Conservation (phyloP, 2,329 filamentous ascomycete genomes). For the Fusarium kyushuense region DNA sequence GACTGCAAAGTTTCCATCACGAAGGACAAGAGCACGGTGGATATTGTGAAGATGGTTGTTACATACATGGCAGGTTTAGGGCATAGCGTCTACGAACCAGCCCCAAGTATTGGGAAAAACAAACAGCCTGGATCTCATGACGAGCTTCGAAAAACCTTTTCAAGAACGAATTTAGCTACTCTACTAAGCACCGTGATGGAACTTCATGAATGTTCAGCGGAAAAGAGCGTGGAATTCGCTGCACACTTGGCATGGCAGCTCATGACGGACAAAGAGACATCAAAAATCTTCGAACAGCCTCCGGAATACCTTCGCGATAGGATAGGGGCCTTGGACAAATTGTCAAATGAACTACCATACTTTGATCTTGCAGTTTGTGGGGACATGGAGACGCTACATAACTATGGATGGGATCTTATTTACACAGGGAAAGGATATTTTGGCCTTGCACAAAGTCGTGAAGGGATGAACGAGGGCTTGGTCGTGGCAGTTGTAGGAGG, state of each 20-base stretch:
- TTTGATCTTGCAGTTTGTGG: background rate
- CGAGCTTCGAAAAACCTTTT: fast-evolving
- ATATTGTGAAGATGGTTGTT: background rate
- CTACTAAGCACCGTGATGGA: fast-evolving
- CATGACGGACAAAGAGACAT: background rate
- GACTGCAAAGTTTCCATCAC: background rate
- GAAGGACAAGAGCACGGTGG: background rate
- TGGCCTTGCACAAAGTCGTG: background rate
- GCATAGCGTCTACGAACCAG: fast-evolving
- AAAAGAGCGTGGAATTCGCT: fast-evolving
- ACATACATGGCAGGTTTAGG: background rate
- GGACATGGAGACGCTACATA: background rate
- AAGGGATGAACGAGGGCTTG: fast-evolving
- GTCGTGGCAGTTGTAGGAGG: background rate
- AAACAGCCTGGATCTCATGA: background rate
- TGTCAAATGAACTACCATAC: fast-evolving
- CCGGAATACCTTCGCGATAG: background rate
- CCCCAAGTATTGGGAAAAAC: background rate
- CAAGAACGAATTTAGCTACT: background rate
- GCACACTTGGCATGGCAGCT: background rate
- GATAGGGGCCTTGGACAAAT: background rate
- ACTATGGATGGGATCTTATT: background rate
- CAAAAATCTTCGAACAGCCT: background rate
- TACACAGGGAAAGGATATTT: background rate
- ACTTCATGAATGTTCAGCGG: fast-evolving